Base-by-base conservation (phyloP, 495 filamentous ascomycete species). In the Amphirosellinia nigrospora region DNA sequence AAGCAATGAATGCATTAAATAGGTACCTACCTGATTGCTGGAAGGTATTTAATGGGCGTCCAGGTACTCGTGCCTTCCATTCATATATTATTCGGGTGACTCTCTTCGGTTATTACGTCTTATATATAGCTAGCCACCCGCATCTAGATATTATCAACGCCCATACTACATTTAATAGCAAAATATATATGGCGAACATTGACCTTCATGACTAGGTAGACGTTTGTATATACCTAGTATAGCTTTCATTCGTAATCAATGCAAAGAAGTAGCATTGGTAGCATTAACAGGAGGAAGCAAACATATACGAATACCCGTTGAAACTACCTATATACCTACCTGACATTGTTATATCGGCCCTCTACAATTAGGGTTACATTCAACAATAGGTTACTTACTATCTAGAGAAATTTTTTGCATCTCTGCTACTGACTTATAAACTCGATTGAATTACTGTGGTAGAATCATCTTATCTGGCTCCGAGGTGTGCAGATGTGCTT, bases 71-170 rank as follows among this genome's bases (percentile, higher is more conserved):
- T 45, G 19, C 43, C 62, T 66, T 56, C 50, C 38, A 50, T 56
- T 34, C 8, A 21, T 1, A 5, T 30, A 28, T 50, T 23, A 23
- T 39, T 13, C 13, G 4, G 26, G 1, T 16, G 28, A 30, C 21
- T 53, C 11, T 30, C 21, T 53, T 15, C 10, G n/a, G 58, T 60
- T 9, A 63, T 63, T 63, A 36, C 55, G 55, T 58, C n/a, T 38
- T 58, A 16, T 16, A 30, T 30, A n/a, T 46, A n/a, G n/a, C n/a
- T n/a, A n/a, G n/a, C n/a, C n/a, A n/a, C n/a, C n/a, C n/a, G n/a
- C n/a, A n/a, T n/a, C n/a, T n/a, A n/a, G n/a, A n/a, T n/a, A n/a
- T n/a, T n/a, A n/a, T n/a, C n/a, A n/a, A n/a, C n/a, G n/a, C n/a
- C n/a, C n/a, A n/a, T n/a, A n/a, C n/a, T n/a, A n/a, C 21, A 19